Conservation (phyloP, 768 basidiomycete species). For the Suillus variegatus region DNA sequence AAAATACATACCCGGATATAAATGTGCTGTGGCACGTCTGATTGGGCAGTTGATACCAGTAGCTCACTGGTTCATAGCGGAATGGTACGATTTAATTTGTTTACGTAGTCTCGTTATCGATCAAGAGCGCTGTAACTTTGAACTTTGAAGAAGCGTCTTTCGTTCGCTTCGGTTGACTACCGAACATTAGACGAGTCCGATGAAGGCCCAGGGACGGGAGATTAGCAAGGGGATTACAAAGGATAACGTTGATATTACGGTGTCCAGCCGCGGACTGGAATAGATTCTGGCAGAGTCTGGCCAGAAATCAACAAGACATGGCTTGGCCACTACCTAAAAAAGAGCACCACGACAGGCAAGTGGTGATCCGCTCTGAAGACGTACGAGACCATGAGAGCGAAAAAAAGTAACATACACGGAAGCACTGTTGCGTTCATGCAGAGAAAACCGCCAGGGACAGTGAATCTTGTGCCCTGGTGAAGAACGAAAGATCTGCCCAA, state of each 20-base stretch:
- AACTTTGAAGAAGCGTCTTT: not conserved
- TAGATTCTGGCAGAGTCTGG: not conserved
- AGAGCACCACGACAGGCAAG: not conserved
- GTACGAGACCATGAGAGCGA: not conserved
- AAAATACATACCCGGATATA: not conserved
- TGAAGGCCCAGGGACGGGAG: not conserved
- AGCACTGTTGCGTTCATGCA: not conserved
- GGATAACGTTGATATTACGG: not conserved
- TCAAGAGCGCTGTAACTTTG: not conserved
- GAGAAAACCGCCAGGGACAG: not conserved
- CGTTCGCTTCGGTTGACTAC: not conserved
- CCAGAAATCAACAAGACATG: not conserved
- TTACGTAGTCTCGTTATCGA: not conserved
- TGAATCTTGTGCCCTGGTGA: not conserved
- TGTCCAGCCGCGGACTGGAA: not conserved
- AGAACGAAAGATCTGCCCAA: not conserved
- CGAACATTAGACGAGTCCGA: not conserved
- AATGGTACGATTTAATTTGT: constrained; percentile 2
- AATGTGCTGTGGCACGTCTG: not conserved
- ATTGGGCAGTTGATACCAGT: not conserved
- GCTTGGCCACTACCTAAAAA: not conserved
- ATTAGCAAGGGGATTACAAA: not conserved
- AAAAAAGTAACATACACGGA: not conserved
- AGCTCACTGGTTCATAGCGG: too few relatives aligned
- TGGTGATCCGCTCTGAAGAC: not conserved